phyloP scores from a whole-genome alignment of 2,329 filamentous ascomycete genomes.

The Cladosporium sp. region DNA sequence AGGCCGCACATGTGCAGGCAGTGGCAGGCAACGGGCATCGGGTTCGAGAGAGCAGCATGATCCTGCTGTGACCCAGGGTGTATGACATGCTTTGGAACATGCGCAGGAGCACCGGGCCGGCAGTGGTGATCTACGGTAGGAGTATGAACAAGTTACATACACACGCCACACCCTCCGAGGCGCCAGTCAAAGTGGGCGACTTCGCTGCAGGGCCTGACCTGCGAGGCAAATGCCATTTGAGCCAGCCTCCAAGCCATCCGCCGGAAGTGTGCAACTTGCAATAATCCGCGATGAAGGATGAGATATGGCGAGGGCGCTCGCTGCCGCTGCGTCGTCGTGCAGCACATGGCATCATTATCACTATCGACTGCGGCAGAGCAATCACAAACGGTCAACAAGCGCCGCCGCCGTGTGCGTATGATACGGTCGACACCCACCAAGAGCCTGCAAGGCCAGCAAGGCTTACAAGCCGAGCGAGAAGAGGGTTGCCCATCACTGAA shows the following conservation, averaged over 20 bases:
- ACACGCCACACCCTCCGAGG: background rate
- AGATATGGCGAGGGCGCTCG: too few species aligned
- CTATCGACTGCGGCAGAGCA: background rate
- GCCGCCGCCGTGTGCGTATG: background rate
- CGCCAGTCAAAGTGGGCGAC: background rate
- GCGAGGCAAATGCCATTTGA: slow-evolving; percentile 2
- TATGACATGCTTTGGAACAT: background rate
- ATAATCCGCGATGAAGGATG: too few species aligned
- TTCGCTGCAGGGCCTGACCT: slow-evolving; percentile 2
- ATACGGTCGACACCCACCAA: too few species aligned
- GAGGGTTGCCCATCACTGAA: background rate
- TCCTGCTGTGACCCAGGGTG: background rate
- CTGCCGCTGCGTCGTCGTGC: background rate
- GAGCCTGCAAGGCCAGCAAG: background rate
- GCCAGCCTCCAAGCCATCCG: background rate
- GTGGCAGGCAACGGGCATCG: too few species aligned
- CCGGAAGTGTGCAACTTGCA: background rate
- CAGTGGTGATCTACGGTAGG: background rate
- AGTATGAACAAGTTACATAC: too few species aligned
- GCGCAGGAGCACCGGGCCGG: background rate
- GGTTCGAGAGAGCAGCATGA: too few species aligned
- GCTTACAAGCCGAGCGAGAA: background rate
- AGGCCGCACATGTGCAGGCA: too few species aligned
- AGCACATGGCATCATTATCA: too few species aligned
- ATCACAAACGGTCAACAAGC: background rate